Evolutionary conservation across 2,329 filamentous ascomycete genomes (phyloP).

Genomic region (Beauveria sp.): DNA sequence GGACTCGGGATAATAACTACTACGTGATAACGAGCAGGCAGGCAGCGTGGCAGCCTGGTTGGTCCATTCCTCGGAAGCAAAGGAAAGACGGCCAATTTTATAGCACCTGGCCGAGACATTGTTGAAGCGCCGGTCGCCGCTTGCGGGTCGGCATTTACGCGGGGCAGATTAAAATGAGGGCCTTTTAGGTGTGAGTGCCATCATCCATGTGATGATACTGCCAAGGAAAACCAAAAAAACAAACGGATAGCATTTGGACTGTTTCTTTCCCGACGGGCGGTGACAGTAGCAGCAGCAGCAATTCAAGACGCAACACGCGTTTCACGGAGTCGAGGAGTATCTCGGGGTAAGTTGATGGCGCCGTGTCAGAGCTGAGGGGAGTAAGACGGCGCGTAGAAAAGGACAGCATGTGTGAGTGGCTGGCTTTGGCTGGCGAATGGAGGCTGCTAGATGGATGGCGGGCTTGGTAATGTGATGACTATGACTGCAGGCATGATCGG

Average conservation of each 20-base stretch:
- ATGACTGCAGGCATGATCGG: background rate
- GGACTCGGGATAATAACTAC: too few species aligned
- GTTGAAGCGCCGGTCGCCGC: too few species aligned
- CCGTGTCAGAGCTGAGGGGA: background rate
- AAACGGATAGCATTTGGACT: too few species aligned
- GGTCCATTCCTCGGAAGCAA: too few species aligned
- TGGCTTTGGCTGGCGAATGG: background rate
- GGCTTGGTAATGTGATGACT: background rate
- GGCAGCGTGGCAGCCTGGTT: too few species aligned
- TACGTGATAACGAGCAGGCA: too few species aligned
- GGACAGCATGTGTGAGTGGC: background rate
- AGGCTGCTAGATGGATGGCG: background rate
- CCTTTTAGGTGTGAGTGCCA: background rate
- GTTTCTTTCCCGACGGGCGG: too few species aligned
- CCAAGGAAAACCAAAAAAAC: too few species aligned
- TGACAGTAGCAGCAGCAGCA: background rate
- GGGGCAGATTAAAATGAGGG: background rate
- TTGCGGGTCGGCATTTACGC: too few species aligned
- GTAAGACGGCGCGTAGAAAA: background rate
- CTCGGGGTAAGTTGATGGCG: background rate
- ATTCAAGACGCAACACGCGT: slow-evolving; percentile 3
- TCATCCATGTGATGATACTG: too few species aligned
- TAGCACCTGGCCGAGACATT: background rate
- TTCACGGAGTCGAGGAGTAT: slow-evolving; percentile 1
- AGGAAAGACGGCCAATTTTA: too few species aligned